Evolutionary conservation across 345 rosid genomes (phyloP), one percentile per base, ranked within the genome.

Genomic region (Eucalyptus microcorys): DNA sequence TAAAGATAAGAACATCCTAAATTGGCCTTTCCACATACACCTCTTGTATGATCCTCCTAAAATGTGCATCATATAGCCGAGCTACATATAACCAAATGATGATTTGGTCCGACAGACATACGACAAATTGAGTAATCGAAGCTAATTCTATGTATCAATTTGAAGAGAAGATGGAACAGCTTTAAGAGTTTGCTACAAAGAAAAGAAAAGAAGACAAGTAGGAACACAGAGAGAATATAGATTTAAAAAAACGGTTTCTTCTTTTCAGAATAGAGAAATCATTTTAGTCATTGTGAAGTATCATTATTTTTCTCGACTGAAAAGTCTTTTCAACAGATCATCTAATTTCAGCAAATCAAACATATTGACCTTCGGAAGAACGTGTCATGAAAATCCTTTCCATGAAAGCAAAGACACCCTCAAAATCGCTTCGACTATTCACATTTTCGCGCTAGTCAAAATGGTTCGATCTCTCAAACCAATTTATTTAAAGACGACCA

Each of bases 331-430:
- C 30, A 26, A 57, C 30, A 22, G n/a, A 57, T 57, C n/a, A 59
- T 59, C 66, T 27, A 27, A 0, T 59, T 27, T 59, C 66, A 59
- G 32, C 66, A 13, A 59, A 24, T 27, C n/a, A 59, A 59, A 59
- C n/a, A 12, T 59, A 59, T 59, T 59, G 66, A 27, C n/a, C 32
- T 12, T 59, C 0, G 68, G 14, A 5, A 59, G 32, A 2, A 0
- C 68, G 32, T 27, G 14, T 59, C 68, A 59, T 12, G 32, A 59
- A 59, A 59, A 27, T 12, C 68, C 68, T 59, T 59, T 59, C 68
- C 16, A 59, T 12, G 0, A 30, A 59, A 59, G 0, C 68, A 27
- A 59, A 59, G 68, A 59, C 32, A 6, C 68, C 68, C 27, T 91
- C 91, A 59, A 57, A 55, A 55, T 64, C 19, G 0, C n/a, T 64